A percentile compares a stretch with the other conserved stretches of the same genome.
Evolutionary conservation across 345 rosid genomes (phyloP).

Genomic region (Eucalyptus sp.): DNA sequence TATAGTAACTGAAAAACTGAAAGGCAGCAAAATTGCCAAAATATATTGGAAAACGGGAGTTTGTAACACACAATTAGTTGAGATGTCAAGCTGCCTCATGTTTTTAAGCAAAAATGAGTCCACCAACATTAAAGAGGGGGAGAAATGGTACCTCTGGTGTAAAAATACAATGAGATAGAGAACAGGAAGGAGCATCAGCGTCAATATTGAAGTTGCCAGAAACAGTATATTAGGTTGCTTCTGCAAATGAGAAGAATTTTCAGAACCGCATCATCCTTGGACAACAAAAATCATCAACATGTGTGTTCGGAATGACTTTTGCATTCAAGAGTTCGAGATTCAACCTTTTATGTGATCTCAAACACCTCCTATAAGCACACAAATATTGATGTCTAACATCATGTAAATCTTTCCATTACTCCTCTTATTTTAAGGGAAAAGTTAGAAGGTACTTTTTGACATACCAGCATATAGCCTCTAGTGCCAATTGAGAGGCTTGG

Average conservation of each 20-base stretch:
- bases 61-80: not conserved
- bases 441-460: not conserved
- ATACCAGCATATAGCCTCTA: not conserved
- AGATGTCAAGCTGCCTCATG: not conserved
- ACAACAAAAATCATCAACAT: not conserved
- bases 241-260: constrained; percentile 26
- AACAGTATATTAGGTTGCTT: constrained; percentile 56
- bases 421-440: not conserved
- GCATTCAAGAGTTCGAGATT: not conserved
- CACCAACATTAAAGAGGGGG: not conserved
- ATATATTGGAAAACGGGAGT: not conserved
- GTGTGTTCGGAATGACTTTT: not conserved
- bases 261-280: not conserved
- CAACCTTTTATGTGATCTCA: not conserved
- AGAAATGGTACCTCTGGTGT: constrained; percentile 46
- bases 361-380: not conserved
- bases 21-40: not conserved
- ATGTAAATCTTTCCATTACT: not conserved
- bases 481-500: not conserved
- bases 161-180: constrained; percentile 71
- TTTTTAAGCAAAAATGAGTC: not conserved
- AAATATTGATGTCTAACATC: not conserved
- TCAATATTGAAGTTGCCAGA: constrained; percentile 66
- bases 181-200: constrained; percentile 80
- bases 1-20: not conserved